phyloP scores from a whole-genome alignment of 2,329 filamentous ascomycete genomes.

The Elsinoe australis region DNA sequence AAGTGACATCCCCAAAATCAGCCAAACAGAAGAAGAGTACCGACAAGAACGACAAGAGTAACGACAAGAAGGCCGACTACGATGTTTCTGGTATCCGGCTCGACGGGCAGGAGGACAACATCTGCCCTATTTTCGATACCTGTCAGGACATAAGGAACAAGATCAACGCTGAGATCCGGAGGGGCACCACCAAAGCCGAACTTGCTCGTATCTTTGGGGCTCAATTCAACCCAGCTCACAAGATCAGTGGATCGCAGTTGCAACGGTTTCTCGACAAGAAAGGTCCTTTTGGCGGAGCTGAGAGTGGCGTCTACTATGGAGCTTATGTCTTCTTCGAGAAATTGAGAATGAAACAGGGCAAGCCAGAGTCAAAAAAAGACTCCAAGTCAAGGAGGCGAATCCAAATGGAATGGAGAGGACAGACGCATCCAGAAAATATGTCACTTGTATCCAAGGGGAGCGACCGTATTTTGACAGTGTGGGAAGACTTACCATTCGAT shows the following conservation, averaged over 20 bases:
- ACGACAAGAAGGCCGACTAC: slow-evolving; percentile 1
- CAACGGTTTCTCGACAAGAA: slow-evolving; percentile 46
- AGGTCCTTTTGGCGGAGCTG: slow-evolving; percentile 44
- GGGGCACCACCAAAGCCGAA: slow-evolving; percentile 44
- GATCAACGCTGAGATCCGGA: slow-evolving; percentile 44
- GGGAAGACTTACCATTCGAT: not conserved
- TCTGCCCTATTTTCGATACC: slow-evolving; percentile 48
- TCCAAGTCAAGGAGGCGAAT: slow-evolving; percentile 5
- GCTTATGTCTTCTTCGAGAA: slow-evolving; percentile 56
- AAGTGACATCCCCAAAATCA: not conserved
- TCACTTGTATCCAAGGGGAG: not conserved
- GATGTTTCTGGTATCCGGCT: slow-evolving; percentile 6
- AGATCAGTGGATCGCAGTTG: slow-evolving; percentile 41
- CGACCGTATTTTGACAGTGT: not conserved
- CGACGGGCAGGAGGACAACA: slow-evolving; percentile 39
- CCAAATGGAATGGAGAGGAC: not conserved
- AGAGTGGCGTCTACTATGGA: slow-evolving; percentile 45
- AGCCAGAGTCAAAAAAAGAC: slow-evolving; percentile 37
- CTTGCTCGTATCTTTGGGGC: slow-evolving; percentile 45
- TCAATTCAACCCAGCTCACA: slow-evolving; percentile 32
- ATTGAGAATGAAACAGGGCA: slow-evolving; percentile 45
- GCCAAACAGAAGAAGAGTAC: slow-evolving; percentile 5
- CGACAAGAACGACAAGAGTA: not conserved
- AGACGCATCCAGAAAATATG: not conserved
- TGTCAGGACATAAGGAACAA: slow-evolving; percentile 53